Percentiles rank a stretch among this genome's conserved stretches.
phyloP scores from a whole-genome alignment of 306 rosid species.

The Quercus agrifolia region DNA sequence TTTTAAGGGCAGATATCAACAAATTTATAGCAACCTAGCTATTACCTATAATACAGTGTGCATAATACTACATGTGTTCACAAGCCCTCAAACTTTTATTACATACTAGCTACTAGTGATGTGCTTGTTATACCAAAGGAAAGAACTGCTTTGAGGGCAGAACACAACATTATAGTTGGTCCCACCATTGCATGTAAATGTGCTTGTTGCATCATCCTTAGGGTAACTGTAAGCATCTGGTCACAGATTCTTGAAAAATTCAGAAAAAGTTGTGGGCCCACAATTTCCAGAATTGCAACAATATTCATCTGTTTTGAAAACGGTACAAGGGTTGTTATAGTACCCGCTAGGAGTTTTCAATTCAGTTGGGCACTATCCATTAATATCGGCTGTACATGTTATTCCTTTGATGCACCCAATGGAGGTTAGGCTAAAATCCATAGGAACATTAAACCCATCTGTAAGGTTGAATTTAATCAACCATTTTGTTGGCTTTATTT shows the following conservation, averaged over 20 bases:
- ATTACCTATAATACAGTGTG: too few relatives aligned
- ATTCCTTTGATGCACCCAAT: background rate
- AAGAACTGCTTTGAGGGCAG: conserved; percentile 17
- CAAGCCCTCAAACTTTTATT: background rate
- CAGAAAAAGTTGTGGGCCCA: background rate
- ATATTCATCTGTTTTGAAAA: background rate
- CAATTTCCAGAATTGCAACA: conserved; percentile 9
- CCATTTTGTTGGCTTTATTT: too few relatives aligned
- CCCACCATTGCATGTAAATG: conserved; percentile 1
- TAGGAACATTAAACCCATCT: conserved; percentile 30
- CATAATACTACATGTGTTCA: too few relatives aligned
- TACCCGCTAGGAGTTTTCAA: conserved; percentile 5
- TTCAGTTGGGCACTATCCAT: background rate
- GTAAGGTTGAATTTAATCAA: too few relatives aligned
- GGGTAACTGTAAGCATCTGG: conserved; percentile 13
- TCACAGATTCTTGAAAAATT: conserved; percentile 18
- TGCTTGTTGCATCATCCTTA: background rate
- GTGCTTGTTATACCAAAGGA: background rate
- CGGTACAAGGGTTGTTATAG: conserved; percentile 16
- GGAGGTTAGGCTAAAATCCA: too few relatives aligned
- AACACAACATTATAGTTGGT: conserved; percentile 29
- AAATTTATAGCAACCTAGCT: too few relatives aligned
- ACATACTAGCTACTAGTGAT: background rate
- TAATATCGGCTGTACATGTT: conserved; percentile 10
- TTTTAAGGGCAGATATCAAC: too few relatives aligned